Evolutionary conservation across 1,284 basidiomycete species (phyloP).

Genomic region (Ganoderma lingzhi): DNA sequence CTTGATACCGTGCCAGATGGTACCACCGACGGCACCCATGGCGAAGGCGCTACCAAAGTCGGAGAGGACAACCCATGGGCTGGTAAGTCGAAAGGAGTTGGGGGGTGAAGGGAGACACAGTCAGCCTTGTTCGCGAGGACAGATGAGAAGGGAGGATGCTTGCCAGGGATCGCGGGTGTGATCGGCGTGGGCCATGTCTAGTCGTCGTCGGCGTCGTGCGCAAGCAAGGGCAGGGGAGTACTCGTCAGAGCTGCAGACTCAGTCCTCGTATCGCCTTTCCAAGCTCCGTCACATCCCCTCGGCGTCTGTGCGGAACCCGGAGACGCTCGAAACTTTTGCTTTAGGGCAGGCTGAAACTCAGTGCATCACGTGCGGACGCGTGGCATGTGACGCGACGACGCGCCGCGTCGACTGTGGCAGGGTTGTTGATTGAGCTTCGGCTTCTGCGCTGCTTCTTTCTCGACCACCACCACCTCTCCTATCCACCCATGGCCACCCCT

Average conservation of each 20-base stretch:
- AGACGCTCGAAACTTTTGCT: constrained; percentile 35
- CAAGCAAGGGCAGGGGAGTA: constrained; percentile 24
- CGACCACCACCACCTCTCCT: constrained; percentile 33
- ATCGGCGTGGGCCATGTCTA: constrained; percentile 83
- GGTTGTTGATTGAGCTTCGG: constrained; percentile 26
- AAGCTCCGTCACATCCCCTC: constrained; percentile 3
- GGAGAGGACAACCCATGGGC: constrained; percentile 98
- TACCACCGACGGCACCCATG: constrained; percentile 96
- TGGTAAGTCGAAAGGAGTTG: constrained; percentile 42
- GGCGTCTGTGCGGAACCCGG: constrained; percentile 9
- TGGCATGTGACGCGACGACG: constrained; percentile 38
- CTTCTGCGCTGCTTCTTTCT: constrained; percentile 18
- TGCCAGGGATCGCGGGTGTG: constrained; percentile 94
- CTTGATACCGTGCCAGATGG: constrained; percentile 99
- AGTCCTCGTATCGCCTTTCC: constrained; percentile 22
- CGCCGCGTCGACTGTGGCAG: constrained; percentile 35
- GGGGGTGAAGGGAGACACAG: neutral
- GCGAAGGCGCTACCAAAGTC: constrained; percentile 98
- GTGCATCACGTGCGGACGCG: constrained; percentile 39
- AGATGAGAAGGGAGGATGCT: constrained; percentile 30
- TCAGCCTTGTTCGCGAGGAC: constrained; percentile 14
- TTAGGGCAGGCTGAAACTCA: constrained; percentile 25
- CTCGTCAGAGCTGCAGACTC: neutral
- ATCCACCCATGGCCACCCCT: constrained; percentile 34
- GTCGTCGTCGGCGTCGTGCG: constrained; percentile 31